Conservation (phyloP, 208 protist species). For the Leishmania mexicana region DNA sequence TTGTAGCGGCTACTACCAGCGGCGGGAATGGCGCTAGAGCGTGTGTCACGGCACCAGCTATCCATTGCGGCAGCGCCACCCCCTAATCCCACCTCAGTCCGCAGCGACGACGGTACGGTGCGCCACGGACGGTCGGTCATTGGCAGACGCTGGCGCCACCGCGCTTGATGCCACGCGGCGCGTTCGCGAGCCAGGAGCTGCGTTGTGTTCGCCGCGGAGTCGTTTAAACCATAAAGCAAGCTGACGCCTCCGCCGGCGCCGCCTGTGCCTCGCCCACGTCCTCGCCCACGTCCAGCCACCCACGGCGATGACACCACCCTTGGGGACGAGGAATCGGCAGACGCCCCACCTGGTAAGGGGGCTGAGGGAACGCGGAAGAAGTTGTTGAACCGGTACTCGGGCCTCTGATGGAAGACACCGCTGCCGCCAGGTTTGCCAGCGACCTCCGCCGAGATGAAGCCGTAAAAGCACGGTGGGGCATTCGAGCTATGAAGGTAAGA, state of each 20-base stretch:
- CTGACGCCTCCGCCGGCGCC: neutral
- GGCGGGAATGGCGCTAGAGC: neutral
- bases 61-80: slow-evolving; percentile 10
- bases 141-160: slow-evolving; percentile 29
- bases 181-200: slow-evolving; percentile 13
- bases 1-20: neutral
- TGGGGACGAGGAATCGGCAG: neutral
- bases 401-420: neutral
- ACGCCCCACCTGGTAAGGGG: neutral
- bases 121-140: slow-evolving; percentile 23
- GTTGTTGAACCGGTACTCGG: slow-evolving; percentile 10
- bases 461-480: slow-evolving; percentile 6
- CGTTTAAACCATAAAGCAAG: neutral
- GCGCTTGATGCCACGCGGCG: slow-evolving; percentile 35
- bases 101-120: slow-evolving; percentile 8
- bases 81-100: neutral
- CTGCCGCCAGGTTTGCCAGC: neutral
- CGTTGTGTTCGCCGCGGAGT: slow-evolving; percentile 1
- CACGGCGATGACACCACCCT: neutral
- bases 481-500: neutral
- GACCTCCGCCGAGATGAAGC: slow-evolving; percentile 13
- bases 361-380: slow-evolving; percentile 16
- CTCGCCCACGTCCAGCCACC: slow-evolving; percentile 6
- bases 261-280: neutral
- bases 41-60: slow-evolving; percentile 28